Evolutionary conservation across 2,329 filamentous ascomycete species (phyloP).

Genomic region (Massarina eburnea): DNA sequence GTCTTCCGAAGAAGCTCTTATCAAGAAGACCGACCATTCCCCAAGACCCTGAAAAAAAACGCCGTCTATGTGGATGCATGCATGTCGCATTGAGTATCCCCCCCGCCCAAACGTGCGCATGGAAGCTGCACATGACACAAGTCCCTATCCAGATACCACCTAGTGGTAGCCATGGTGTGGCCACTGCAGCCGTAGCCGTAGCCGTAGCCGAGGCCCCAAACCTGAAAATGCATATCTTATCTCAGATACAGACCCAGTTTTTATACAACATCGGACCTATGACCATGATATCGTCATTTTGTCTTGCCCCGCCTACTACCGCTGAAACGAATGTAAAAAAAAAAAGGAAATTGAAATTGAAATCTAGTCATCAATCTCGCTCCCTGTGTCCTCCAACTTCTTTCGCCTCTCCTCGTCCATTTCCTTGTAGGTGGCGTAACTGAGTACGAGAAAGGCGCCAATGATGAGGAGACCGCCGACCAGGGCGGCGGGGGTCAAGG

Average conservation of each 20-base stretch:
- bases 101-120: neutral
- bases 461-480: constrained; percentile 86
- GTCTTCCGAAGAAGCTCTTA: too few species aligned
- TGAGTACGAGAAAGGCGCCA: constrained; percentile 80
- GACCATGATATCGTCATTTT: too few species aligned
- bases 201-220: too few species aligned
- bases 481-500: constrained; percentile 73
- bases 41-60: neutral
- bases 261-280: too few species aligned
- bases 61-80: neutral
- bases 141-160: too few species aligned
- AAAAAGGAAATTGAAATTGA: neutral
- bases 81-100: neutral
- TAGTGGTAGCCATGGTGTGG: too few species aligned
- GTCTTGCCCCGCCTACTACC: too few species aligned
- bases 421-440: constrained; percentile 90
- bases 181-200: too few species aligned
- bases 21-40: too few species aligned
- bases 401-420: constrained; percentile 81
- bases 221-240: too few species aligned
- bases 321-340: neutral
- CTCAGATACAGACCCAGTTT: too few species aligned
- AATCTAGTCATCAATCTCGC: constrained; percentile 46
- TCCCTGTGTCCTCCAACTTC: constrained; percentile 49
- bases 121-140: too few species aligned